Percentiles rank a stretch among this genome's conserved stretches.
These are phyloP conservation scores for Inonotus hispidus DNA, from an alignment of 1,284 basidiomycete genomes.

Conservation along the genomic window DNA sequence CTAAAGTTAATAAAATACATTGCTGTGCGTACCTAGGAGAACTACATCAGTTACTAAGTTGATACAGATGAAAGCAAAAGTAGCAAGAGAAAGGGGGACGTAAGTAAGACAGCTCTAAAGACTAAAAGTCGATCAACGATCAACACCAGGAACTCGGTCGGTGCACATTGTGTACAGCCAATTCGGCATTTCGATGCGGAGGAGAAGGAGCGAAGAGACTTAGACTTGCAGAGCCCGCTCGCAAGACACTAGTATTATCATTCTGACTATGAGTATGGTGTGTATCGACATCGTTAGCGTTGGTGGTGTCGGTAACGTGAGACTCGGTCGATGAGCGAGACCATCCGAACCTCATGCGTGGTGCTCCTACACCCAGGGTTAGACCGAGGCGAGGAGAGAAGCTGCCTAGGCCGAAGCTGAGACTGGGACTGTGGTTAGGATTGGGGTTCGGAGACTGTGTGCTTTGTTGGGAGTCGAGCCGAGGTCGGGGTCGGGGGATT, in stretches of 20 bases:
- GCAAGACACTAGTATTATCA: neutral
- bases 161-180: neutral
- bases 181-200: constrained; percentile 6
- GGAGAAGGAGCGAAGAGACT: constrained; percentile 11
- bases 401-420: neutral
- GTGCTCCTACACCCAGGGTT: neutral
- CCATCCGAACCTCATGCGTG: constrained; percentile 6
- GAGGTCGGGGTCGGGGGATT: neutral
- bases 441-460: neutral
- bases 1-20: neutral
- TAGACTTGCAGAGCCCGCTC: constrained; percentile 4
- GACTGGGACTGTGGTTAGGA: too few relatives aligned
- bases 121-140: neutral
- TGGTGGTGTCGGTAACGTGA: neutral
- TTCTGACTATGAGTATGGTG: neutral
- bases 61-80: neutral
- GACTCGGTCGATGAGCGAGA: neutral
- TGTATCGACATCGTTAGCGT: neutral
- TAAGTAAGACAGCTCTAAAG: neutral
- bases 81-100: neutral
- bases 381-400: neutral
- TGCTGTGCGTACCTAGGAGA: neutral
- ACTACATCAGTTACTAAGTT: neutral
- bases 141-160: constrained; percentile 17
- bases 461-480: neutral